phyloP scores from a whole-genome alignment of 2,329 filamentous ascomycete species.

The Cladosporium sp. region DNA sequence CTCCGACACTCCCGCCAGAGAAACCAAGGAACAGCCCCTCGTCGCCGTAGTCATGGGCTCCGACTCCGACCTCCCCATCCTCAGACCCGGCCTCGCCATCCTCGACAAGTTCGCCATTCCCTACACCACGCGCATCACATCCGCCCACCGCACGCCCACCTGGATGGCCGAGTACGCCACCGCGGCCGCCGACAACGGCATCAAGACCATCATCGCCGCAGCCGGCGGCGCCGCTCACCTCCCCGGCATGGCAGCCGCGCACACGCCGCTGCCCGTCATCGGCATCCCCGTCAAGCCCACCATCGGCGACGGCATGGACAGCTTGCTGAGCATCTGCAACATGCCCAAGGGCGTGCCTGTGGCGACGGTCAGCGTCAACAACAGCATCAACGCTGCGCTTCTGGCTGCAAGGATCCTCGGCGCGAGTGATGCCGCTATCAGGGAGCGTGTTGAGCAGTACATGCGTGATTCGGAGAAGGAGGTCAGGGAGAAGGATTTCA shows the following conservation, averaged over 20 bases:
- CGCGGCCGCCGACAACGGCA: constrained; percentile 37
- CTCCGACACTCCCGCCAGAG: constrained; percentile 44
- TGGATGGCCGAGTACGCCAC: constrained; percentile 49
- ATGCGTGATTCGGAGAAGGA: constrained; percentile 62
- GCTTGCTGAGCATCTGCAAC: constrained; percentile 52
- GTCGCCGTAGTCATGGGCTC: constrained; percentile 84
- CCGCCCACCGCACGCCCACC: constrained; percentile 59
- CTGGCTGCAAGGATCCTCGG: constrained; percentile 48
- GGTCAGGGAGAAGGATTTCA: constrained; percentile 63
- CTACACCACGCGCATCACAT: constrained; percentile 73
- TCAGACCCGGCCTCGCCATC: constrained; percentile 65
- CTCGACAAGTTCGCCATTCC: constrained; percentile 70
- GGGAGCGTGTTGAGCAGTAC: constrained; percentile 60
- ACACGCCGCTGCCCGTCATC: constrained; percentile 53
- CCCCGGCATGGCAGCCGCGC: constrained; percentile 53
- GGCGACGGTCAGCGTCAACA: constrained; percentile 48
- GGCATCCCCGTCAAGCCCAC: constrained; percentile 53
- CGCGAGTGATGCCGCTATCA: constrained; percentile 54
- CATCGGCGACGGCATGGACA: constrained; percentile 52
- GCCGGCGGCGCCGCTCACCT: constrained; percentile 53
- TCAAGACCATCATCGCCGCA: constrained; percentile 51
- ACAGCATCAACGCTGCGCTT: constrained; percentile 48
- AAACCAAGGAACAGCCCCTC: constrained; percentile 50
- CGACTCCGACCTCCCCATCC: constrained; percentile 70
- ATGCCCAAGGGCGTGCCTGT: constrained; percentile 51